These are phyloP conservation scores for Gaeumannomyces tritici DNA, from an alignment of 2,329 filamentous ascomycete genomes.

Conservation along the genomic window DNA sequence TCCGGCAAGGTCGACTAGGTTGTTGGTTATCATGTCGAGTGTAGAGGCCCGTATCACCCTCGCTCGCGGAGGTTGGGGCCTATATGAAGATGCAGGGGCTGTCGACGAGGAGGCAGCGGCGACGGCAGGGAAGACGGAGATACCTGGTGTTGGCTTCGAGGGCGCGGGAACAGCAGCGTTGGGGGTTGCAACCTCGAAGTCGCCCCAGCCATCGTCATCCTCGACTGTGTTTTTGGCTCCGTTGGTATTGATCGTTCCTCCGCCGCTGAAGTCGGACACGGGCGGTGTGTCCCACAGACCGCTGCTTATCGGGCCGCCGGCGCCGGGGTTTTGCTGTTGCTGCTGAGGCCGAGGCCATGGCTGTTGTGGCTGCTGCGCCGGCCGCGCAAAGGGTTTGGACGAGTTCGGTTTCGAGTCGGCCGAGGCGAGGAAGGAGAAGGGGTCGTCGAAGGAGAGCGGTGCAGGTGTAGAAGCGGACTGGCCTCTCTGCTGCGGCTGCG, in stretches of 20 bases:
- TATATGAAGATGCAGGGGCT: background rate
- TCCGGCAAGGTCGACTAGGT: constrained; percentile 25
- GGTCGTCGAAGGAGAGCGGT: constrained; percentile 13
- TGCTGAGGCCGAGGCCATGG: constrained; percentile 16
- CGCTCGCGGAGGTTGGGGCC: constrained; percentile 11
- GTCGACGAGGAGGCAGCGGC: background rate
- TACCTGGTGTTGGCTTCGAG: background rate
- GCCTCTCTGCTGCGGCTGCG: constrained; percentile 11
- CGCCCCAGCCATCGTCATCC: constrained; percentile 57
- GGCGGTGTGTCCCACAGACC: constrained; percentile 1
- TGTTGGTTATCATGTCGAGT: constrained; percentile 44
- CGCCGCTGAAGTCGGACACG: constrained; percentile 8
- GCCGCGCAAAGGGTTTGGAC: constrained; percentile 8
- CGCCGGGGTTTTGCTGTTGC: constrained; percentile 8
- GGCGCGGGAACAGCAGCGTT: constrained; percentile 3
- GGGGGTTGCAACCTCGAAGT: constrained; percentile 50
- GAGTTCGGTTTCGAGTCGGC: background rate
- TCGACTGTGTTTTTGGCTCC: constrained; percentile 17
- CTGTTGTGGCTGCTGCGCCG: constrained; percentile 7
- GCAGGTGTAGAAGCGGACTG: constrained; percentile 4
- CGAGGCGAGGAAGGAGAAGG: constrained; percentile 20
- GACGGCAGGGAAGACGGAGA: background rate
- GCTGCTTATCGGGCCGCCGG: background rate
- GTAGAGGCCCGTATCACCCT: constrained; percentile 37
- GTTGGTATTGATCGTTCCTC: constrained; percentile 7